Evolutionary conservation across 345 rosid genomes (phyloP).

Genomic region (Barbarea vulgaris): DNA sequence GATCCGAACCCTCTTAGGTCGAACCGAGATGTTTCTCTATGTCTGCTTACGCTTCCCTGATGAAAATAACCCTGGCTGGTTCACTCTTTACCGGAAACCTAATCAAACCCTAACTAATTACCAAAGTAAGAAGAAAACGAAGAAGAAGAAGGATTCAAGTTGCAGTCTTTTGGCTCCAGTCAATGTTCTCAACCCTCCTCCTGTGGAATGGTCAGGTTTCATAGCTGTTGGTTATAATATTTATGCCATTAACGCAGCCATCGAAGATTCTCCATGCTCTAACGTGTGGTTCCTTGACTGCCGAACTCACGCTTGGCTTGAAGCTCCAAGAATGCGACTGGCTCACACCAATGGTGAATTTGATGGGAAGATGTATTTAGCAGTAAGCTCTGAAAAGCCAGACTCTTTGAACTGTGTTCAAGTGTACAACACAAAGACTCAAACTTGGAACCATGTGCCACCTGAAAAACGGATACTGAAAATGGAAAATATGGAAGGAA

Average conservation of each 20-base stretch:
- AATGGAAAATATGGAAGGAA: background rate
- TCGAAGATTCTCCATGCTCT: background rate
- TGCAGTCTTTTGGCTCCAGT: background rate
- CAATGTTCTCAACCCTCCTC: background rate
- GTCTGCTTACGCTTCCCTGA: background rate
- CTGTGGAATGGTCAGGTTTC: background rate
- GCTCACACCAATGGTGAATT: no score
- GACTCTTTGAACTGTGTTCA: background rate
- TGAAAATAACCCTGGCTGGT: background rate
- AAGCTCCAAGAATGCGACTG: no score
- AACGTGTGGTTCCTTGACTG: background rate
- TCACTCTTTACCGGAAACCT: background rate
- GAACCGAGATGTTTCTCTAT: background rate
- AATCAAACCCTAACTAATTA: background rate
- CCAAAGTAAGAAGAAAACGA: background rate
- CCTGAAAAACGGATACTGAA: background rate
- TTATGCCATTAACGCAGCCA: background rate
- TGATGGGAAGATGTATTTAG: no score
- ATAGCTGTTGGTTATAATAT: background rate
- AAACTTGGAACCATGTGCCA: constrained; percentile 3
- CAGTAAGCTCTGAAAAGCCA: background rate
- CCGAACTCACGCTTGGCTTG: no score
- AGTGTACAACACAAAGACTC: background rate
- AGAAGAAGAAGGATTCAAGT: background rate
- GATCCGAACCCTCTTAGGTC: background rate